Evolutionary conservation across 495 filamentous ascomycete genomes (phyloP), one percentile per base, ranked within the genome.

Genomic region (Trichoderma asperelloides): DNA sequence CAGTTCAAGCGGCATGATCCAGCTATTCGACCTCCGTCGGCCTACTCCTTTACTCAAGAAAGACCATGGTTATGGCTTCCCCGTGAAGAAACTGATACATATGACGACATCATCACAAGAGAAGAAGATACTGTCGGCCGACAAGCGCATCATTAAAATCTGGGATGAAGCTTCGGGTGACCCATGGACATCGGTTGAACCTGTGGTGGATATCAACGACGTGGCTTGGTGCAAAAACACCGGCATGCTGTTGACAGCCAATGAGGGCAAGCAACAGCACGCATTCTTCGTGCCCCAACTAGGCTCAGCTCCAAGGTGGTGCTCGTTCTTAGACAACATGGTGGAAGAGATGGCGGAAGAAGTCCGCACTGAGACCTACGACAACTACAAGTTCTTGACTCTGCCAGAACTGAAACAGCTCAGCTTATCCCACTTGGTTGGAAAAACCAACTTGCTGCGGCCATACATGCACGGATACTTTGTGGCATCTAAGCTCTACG

Each of bases 401-500:
- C 74, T 89, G 64, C 86, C 89, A 40, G 91, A 98, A 77, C 84
- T 98, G 33, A 86, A 87, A 65, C 82, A 83, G 0, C 84, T 97
- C 67, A 95, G 88, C 71, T 77, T 97, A 55, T 90, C 90, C 41
- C 93, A 97, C 75, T 81, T 97, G 40, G 84, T 97, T 57, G 94
- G 93, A 64, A 89, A 89, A 65, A 95, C 91, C 63, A 91, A 89
- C 72, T 80, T 97, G 13, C 78, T 99, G 57, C 84, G 92, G 39
- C 93, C 96, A 60, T 98, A 97, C 73, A 97, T 98, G 96, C 94
- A 98, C 75, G 95, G 95, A 69, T 97, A 95, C 83, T 98, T 98
- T 77, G 92, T 97, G 13, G 90, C 89, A 66, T 92, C 96, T 71
- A 87, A 89, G 64, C 74, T 99, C 28, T 97, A 97, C 73, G 96